Percentiles rank a stretch among this genome's conserved stretches.
These are phyloP conservation scores for Fragaria iinumae DNA, from an alignment of 306 rosid genomes.

Conservation along the genomic window DNA sequence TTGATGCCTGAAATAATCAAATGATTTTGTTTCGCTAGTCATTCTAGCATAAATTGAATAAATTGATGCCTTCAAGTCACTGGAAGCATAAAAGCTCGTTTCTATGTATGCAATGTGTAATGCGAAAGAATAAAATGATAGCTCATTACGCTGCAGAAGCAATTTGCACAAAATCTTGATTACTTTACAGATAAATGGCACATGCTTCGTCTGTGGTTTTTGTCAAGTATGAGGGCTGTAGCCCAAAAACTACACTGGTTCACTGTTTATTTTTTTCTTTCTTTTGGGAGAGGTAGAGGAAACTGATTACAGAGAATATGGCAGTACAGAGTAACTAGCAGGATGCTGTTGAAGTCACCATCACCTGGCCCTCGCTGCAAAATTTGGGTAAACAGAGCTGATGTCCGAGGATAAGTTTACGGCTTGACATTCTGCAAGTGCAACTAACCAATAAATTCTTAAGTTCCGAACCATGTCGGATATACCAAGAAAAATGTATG, in stretches of 20 bases:
- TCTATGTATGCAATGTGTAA: not conserved
- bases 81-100: not conserved
- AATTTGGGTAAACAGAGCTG: constrained; percentile 13
- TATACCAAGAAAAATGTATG: not conserved
- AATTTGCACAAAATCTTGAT: not conserved
- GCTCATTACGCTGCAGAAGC: constrained; percentile 6
- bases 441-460: constrained; percentile 15
- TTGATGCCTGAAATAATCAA: not conserved
- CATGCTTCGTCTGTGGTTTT: not conserved
- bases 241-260: not conserved
- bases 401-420: constrained; percentile 18
- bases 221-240: not conserved
- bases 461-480: not conserved
- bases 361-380: constrained; percentile 20
- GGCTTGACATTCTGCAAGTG: constrained; percentile 53
- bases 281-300: not conserved
- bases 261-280: not conserved
- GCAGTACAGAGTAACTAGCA: not conserved
- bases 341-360: constrained; percentile 17
- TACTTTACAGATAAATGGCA: not conserved
- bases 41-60: not conserved
- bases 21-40: not conserved
- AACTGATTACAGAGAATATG: not conserved
- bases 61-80: not conserved
- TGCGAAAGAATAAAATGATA: not conserved